These are phyloP conservation scores for Colletotrichum sp. DNA, from an alignment of 2,329 filamentous ascomycete genomes.

Conservation along the genomic window DNA sequence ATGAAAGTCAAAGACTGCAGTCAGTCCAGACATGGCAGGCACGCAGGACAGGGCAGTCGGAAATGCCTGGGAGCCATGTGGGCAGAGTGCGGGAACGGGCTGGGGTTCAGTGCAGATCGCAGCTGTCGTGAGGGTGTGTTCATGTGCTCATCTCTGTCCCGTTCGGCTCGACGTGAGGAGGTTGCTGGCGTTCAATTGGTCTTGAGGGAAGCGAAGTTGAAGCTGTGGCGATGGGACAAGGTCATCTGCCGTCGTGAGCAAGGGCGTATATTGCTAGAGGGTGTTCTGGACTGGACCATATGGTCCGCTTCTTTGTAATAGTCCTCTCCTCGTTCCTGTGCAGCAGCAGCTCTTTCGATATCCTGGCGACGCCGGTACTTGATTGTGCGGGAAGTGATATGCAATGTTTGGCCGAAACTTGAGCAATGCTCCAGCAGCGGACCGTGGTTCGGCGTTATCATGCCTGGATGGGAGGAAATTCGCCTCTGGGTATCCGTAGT, in stretches of 20 bases:
- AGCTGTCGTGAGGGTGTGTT: constrained; percentile 6
- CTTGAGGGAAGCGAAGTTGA: neutral
- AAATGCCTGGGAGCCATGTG: constrained; percentile 17
- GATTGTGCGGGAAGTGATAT: neutral
- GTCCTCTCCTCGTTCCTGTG: neutral
- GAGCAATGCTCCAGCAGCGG: neutral
- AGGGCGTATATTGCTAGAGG: neutral
- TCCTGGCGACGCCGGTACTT: neutral
- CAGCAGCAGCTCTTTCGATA: neutral
- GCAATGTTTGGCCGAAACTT: neutral
- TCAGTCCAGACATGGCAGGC: neutral
- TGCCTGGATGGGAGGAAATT: neutral
- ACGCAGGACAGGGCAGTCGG: neutral
- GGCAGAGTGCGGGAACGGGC: neutral
- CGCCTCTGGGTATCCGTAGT: neutral
- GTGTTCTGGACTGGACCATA: neutral
- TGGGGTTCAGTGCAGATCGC: constrained; percentile 11
- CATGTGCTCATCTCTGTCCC: constrained; percentile 9
- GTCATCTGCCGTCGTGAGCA: constrained; percentile 3
- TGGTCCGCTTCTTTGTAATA: neutral
- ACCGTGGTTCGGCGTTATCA: neutral
- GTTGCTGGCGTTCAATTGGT: neutral
- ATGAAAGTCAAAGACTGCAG: neutral
- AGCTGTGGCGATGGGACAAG: neutral
- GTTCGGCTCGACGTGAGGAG: neutral